Evolutionary conservation across 805 yeast genomes (phyloP).

Genomic region (Millerago galiae): DNA sequence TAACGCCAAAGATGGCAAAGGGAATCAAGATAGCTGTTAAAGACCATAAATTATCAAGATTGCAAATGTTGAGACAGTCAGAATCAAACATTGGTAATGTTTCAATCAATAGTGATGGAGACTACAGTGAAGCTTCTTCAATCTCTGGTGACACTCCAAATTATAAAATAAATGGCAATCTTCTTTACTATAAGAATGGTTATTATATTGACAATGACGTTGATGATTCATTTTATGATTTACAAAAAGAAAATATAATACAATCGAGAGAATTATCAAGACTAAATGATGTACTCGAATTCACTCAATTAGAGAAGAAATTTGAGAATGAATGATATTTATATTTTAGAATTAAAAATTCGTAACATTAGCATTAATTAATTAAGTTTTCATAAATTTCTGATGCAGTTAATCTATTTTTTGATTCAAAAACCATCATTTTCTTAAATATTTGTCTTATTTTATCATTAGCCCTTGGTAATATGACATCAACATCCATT

Average conservation of each 20-base stretch:
- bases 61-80: conserved; percentile 14
- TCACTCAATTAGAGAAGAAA: conserved; percentile 19
- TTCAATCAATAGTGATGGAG: conserved; percentile 16
- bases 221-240: conserved; percentile 20
- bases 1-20: conserved; percentile 19
- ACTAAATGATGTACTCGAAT: conserved; percentile 16
- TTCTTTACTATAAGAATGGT: conserved; percentile 23
- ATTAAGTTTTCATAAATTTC: not conserved
- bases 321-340: conserved; percentile 6
- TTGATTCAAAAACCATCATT: conserved; percentile 39
- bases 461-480: conserved; percentile 29
- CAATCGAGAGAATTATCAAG: conserved; percentile 18
- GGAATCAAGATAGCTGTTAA: conserved; percentile 23
- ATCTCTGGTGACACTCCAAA: conserved; percentile 23
- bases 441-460: conserved; percentile 28
- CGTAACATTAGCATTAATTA: not conserved
- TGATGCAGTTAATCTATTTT: conserved; percentile 20
- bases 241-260: conserved; percentile 16
- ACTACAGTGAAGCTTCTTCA: conserved; percentile 23
- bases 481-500: conserved; percentile 18
- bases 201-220: conserved; percentile 16
- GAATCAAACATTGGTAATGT: conserved; percentile 8
- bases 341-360: not conserved
- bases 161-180: conserved; percentile 17
- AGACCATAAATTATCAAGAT: conserved; percentile 20